A percentile compares a stretch with the other conserved stretches of the same genome.
Conservation (phyloP, 1,284 basidiomycete species). For the Stereum hirsutum region DNA sequence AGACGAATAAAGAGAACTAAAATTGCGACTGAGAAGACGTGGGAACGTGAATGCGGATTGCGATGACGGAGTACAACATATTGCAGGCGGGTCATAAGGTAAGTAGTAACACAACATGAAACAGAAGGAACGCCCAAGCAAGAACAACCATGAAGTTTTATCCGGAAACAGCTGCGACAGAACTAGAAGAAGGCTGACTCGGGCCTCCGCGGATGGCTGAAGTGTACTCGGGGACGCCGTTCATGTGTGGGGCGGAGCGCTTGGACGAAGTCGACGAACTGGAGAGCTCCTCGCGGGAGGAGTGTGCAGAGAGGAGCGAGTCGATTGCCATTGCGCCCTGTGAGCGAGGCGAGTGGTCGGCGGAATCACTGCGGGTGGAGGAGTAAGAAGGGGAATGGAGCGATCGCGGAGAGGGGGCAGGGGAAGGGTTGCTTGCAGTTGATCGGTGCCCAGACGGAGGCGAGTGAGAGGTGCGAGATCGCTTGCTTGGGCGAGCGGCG, state of each 20-base stretch:
- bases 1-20: too few species aligned
- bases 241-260: too few species aligned
- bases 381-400: conserved; percentile 11
- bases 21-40: too few species aligned
- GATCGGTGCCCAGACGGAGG: conserved; percentile 8
- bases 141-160: background rate
- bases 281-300: conserved; percentile 4
- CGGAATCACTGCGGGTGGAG: conserved; percentile 7
- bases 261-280: too few species aligned
- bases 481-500: conserved; percentile 10
- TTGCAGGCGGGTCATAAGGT: background rate
- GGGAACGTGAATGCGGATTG: too few species aligned
- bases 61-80: background rate
- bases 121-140: background rate
- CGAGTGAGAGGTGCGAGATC: conserved; percentile 11
- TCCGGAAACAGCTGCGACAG: background rate
- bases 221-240: too few species aligned
- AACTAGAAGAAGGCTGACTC: background rate
- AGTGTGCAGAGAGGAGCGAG: conserved; percentile 8
- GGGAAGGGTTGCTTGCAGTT: conserved; percentile 1
- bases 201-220: too few species aligned
- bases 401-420: conserved; percentile 5
- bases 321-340: conserved; percentile 9
- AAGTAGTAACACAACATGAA: background rate
- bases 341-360: conserved; percentile 8